phyloP scores from a whole-genome alignment of 2,329 filamentous ascomycete genomes.

The Neoarthrinium moseri region DNA sequence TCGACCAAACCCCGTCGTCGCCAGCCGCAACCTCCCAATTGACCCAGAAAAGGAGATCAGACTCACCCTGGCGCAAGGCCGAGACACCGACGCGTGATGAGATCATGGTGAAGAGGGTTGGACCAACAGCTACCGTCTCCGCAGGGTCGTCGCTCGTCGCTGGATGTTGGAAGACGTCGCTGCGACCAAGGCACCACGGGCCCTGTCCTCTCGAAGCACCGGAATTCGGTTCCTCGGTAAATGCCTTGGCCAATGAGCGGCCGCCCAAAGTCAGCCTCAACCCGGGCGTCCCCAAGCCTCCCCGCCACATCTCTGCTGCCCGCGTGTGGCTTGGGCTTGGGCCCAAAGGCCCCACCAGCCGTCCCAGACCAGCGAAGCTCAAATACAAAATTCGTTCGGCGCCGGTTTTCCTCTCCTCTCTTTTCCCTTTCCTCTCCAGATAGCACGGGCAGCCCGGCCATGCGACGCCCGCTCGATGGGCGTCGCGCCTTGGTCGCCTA shows the following conservation, averaged over 20 bases:
- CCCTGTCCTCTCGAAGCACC: background rate
- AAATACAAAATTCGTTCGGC: background rate
- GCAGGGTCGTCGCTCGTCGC: background rate
- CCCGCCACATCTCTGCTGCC: background rate
- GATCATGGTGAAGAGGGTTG: conserved; percentile 43
- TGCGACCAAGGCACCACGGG: background rate
- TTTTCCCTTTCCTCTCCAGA: conserved; percentile 41
- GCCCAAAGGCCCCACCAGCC: background rate
- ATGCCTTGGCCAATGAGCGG: conserved; percentile 6
- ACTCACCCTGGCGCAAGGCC: conserved; percentile 58
- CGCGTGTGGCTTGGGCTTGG: background rate
- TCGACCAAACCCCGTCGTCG: too few relatives aligned
- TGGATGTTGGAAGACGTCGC: background rate
- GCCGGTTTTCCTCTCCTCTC: conserved; percentile 9
- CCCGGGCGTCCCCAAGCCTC: background rate
- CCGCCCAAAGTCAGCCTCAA: conserved; percentile 7
- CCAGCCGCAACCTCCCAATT: too few relatives aligned
- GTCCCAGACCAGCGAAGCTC: background rate
- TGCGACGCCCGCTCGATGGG: conserved; percentile 17
- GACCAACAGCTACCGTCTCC: background rate
- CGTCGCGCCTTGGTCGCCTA: conserved; percentile 21
- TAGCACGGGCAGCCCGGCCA: conserved; percentile 46
- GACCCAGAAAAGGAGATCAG: too few relatives aligned
- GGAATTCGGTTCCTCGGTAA: conserved; percentile 9
- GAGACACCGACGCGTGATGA: conserved; percentile 56